These are phyloP conservation scores for Phlyctochytrium arcticum DNA, from an alignment of 192 early-diverging fungal genomes.

Conservation along the genomic window DNA sequence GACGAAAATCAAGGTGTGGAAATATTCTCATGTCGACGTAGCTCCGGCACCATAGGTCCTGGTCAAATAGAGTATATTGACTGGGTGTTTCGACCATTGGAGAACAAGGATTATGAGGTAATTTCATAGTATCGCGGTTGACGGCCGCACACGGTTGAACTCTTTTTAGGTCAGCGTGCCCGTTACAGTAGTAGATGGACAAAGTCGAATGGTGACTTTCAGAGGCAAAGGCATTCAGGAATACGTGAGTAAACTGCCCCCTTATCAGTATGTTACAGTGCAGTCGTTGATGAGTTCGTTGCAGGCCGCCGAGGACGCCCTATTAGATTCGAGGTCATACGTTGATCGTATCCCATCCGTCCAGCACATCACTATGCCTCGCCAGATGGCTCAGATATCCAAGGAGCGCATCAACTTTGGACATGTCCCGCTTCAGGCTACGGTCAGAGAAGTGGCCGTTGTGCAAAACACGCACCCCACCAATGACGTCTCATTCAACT, in stretches of 20 bases:
- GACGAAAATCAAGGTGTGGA: slow-evolving; percentile 34
- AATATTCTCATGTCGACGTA: slow-evolving; percentile 37
- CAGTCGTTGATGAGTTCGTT: not conserved
- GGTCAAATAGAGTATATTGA: slow-evolving; percentile 37
- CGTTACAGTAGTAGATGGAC: slow-evolving; percentile 39
- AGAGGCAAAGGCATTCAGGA: slow-evolving; percentile 31
- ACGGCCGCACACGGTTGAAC: not conserved
- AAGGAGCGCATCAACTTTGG: slow-evolving; percentile 53
- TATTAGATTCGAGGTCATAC: slow-evolving; percentile 8
- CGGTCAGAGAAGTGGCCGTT: slow-evolving; percentile 38
- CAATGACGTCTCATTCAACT: slow-evolving; percentile 38
- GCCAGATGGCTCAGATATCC: slow-evolving; percentile 36
- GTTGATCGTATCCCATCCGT: slow-evolving; percentile 39
- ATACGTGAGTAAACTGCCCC: not conserved
- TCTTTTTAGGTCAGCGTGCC: slow-evolving; percentile 39
- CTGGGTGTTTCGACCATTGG: slow-evolving; percentile 52
- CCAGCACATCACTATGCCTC: slow-evolving; percentile 32
- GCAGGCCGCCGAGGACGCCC: not conserved
- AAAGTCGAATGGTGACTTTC: slow-evolving; percentile 47
- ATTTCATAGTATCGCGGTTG: not conserved
- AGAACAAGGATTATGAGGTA: slow-evolving; percentile 42
- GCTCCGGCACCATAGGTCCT: slow-evolving; percentile 34
- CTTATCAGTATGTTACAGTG: not conserved
- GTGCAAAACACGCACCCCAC: slow-evolving; percentile 32
- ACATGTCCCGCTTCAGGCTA: slow-evolving; percentile 36